Conservation (phyloP, 2,329 filamentous ascomycete genomes). For the Biscogniauxia sp. region DNA sequence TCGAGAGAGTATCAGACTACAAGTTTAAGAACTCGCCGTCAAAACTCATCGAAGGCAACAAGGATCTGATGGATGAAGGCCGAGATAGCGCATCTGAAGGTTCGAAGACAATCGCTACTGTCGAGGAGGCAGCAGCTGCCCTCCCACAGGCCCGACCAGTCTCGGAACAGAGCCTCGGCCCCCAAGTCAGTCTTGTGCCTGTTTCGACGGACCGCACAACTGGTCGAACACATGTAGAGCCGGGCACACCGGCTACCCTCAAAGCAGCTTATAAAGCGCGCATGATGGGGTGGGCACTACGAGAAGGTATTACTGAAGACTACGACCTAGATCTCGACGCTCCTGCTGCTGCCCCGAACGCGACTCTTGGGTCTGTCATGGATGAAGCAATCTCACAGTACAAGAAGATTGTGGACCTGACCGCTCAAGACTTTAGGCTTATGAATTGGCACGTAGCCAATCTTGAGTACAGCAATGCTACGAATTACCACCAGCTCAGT, state of each 20-base stretch:
- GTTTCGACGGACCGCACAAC: conserved; percentile 68
- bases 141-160: conserved; percentile 55
- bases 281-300: conserved; percentile 79
- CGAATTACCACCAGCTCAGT: conserved; percentile 81
- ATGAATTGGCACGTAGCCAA: conserved; percentile 99
- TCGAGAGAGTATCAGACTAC: conserved; percentile 88
- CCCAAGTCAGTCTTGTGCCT: conserved; percentile 56
- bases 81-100: conserved; percentile 73
- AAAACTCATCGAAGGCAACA: conserved; percentile 77
- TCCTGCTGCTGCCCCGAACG: conserved; percentile 60
- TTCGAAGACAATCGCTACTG: conserved; percentile 67
- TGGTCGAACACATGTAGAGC: conserved; percentile 69
- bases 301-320: conserved; percentile 58
- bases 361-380: conserved; percentile 86
- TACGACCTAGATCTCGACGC: conserved; percentile 70
- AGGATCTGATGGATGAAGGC: conserved; percentile 76
- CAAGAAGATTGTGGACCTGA: conserved; percentile 75
- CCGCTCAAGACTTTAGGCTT: conserved; percentile 81
- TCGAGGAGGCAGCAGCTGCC: conserved; percentile 67
- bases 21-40: conserved; percentile 72
- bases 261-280: conserved; percentile 76
- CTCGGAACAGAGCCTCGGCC: conserved; percentile 52
- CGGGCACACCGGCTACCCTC: conserved; percentile 64
- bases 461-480: conserved; percentile 94
- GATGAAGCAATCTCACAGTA: conserved; percentile 91